Percentiles rank a stretch among this genome's conserved stretches.
These are phyloP conservation scores for Penicillium sp. DNA, from an alignment of 2,329 filamentous ascomycete genomes.

Conservation along the genomic window DNA sequence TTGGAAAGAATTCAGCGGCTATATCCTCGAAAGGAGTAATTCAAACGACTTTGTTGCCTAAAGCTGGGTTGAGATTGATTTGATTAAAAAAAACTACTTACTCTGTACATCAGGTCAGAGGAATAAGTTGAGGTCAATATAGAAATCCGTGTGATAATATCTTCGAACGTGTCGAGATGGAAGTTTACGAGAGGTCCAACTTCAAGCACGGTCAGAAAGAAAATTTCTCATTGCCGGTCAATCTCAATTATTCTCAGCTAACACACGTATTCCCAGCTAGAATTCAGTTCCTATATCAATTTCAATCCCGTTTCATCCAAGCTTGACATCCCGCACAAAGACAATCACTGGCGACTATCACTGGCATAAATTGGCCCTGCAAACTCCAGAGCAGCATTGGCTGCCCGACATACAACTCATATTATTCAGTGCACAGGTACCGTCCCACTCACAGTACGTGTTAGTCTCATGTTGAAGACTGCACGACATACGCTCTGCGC, in stretches of 20 bases:
- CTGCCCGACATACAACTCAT: background rate
- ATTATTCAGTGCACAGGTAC: background rate
- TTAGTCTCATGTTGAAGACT: background rate
- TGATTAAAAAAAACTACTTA: background rate
- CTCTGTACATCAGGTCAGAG: background rate
- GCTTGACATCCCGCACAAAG: background rate
- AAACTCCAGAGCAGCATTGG: conserved; percentile 1
- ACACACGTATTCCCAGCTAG: background rate
- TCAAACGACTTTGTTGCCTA: background rate
- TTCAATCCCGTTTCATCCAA: background rate
- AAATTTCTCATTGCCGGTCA: background rate
- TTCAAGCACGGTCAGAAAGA: background rate
- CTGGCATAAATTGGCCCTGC: background rate
- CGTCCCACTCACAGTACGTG: background rate
- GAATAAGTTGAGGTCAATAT: background rate
- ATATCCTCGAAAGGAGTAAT: background rate
- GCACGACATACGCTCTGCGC: background rate
- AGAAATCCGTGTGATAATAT: background rate
- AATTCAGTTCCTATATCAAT: background rate
- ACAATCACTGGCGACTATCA: background rate
- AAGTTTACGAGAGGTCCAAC: background rate
- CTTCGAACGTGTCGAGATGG: background rate
- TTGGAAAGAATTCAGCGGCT: conserved; percentile 10
- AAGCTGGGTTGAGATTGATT: background rate
- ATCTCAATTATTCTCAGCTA: background rate